These are phyloP conservation scores for Paraglomus occultum DNA, from an alignment of 192 early-diverging fungal species.

Conservation along the genomic window DNA sequence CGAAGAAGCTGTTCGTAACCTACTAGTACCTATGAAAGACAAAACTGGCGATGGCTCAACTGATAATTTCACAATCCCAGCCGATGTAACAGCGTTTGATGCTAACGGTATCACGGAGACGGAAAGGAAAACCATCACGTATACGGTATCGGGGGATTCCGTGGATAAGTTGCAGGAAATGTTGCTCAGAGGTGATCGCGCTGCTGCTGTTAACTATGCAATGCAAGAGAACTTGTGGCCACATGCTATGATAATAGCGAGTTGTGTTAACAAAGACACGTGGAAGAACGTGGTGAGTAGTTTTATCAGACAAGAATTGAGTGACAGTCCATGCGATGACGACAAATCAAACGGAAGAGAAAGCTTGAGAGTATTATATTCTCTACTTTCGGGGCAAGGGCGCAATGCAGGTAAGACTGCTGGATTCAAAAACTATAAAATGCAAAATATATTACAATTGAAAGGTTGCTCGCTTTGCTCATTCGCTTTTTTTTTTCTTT, in stretches of 20 bases:
- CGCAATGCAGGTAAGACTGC: slow-evolving; percentile 40
- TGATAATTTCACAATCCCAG: slow-evolving; percentile 38
- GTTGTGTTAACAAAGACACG: slow-evolving; percentile 76
- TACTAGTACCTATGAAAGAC: slow-evolving; percentile 35
- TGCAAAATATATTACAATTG: neutral
- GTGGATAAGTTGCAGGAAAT: slow-evolving; percentile 59
- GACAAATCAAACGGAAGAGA: slow-evolving; percentile 39
- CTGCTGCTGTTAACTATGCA: slow-evolving; percentile 50
- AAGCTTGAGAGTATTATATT: slow-evolving; percentile 62
- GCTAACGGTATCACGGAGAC: slow-evolving; percentile 9
- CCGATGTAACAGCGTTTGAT: slow-evolving; percentile 16
- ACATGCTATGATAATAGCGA: slow-evolving; percentile 88
- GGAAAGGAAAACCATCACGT: neutral
- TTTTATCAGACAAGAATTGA: slow-evolving; percentile 61
- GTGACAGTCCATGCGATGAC: slow-evolving; percentile 34
- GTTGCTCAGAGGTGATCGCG: slow-evolving; percentile 60
- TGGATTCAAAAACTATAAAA: neutral
- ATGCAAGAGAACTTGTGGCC: slow-evolving; percentile 69
- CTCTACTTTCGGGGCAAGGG: slow-evolving; percentile 64
- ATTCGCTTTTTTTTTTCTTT: slow-evolving; percentile 14
- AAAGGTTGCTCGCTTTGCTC: neutral
- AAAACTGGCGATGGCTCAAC: slow-evolving; percentile 24
- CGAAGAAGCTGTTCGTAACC: slow-evolving; percentile 46
- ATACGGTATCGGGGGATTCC: slow-evolving; percentile 27
- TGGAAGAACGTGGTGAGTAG: slow-evolving; percentile 78